Conservation (phyloP, 169 alveolate species). For the Eimeria praecox region DNA sequence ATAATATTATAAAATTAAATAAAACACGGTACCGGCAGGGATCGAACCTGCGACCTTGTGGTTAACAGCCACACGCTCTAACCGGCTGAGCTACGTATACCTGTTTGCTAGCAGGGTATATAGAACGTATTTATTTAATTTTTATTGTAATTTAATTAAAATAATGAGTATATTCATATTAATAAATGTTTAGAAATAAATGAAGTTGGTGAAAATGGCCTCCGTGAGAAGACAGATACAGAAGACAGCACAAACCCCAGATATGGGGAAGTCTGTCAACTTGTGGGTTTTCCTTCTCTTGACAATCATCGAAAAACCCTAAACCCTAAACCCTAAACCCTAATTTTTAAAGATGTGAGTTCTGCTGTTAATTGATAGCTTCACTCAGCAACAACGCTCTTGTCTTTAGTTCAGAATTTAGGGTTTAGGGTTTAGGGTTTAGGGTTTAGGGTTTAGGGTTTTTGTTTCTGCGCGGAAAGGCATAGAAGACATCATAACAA, state of each 20-base stretch:
- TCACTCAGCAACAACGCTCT: no score
- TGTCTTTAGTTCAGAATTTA: no score
- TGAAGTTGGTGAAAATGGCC: not conserved
- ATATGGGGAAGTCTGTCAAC: not conserved
- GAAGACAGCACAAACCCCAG: not conserved
- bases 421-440: not conserved
- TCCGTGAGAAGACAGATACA: no score
- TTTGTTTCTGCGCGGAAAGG: not conserved
- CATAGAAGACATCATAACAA: not conserved
- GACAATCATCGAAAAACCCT: not conserved
- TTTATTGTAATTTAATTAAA: no score
- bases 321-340: not conserved
- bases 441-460: not conserved
- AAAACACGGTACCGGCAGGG: constrained; percentile 89
- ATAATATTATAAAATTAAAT: not conserved
- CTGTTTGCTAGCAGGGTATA: not conserved
- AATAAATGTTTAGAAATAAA: no score
- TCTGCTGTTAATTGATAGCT: not conserved
- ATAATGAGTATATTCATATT: not conserved
- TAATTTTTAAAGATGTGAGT: not conserved
- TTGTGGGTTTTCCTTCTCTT: not conserved
- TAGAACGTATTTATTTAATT: no score
- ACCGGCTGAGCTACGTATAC: constrained; percentile 88
- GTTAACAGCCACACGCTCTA: constrained; percentile 98
- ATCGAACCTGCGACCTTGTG: constrained; percentile 98